A percentile compares a stretch with the other conserved stretches of the same genome.
These are phyloP conservation scores for Nyssa sinensis DNA, from an alignment of 148 eudicot species.

Conservation along the genomic window DNA sequence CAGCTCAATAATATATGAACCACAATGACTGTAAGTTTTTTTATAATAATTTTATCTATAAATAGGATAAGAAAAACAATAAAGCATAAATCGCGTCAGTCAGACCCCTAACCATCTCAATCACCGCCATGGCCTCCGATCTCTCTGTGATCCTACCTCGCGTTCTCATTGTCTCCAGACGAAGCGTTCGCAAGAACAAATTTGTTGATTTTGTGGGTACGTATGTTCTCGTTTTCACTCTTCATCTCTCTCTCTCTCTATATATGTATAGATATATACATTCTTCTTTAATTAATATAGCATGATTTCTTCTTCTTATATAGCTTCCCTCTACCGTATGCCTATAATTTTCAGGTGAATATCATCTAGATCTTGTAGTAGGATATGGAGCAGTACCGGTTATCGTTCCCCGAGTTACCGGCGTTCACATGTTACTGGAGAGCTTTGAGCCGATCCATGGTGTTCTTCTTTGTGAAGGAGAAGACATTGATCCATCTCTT, in stretches of 20 bases:
- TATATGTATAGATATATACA: no score
- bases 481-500: slow-evolving; percentile 76
- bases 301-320: background rate
- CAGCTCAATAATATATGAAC: no score
- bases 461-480: slow-evolving; percentile 86
- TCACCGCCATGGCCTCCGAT: no score
- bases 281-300: background rate
- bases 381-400: slow-evolving; percentile 85
- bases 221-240: background rate
- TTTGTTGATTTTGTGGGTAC: slow-evolving; percentile 48
- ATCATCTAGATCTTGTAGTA: slow-evolving; percentile 79
- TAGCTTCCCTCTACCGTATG: background rate
- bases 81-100: no score
- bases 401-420: slow-evolving; percentile 79
- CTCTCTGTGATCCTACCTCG: slow-evolving; percentile 33
- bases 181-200: slow-evolving; percentile 44
- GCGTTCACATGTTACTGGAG: slow-evolving; percentile 57
- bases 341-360: slow-evolving; percentile 53
- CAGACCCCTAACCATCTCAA: no score
- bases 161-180: slow-evolving; percentile 44
- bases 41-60: no score
- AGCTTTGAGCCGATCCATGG: slow-evolving; percentile 94
- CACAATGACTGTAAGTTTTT: no score
- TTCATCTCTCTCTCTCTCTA: no score
- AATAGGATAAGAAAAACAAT: no score